Conservation (phyloP, 2,329 filamentous ascomycete genomes). For the Macrophomina pseudophaseolina region DNA sequence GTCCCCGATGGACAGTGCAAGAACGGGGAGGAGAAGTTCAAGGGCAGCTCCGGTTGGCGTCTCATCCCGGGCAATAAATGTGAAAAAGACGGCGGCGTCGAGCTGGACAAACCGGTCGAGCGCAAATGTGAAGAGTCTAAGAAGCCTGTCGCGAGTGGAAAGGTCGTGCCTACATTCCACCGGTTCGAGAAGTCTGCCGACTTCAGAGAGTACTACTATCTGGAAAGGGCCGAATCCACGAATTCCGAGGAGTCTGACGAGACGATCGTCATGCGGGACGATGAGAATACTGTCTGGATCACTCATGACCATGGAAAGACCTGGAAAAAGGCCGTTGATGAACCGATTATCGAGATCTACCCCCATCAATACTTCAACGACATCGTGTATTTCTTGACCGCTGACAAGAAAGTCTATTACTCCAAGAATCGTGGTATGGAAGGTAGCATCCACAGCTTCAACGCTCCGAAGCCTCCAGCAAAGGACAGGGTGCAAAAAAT, state of each 20-base stretch:
- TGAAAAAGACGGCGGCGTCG: conserved; percentile 42
- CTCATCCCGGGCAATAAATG: conserved; percentile 74
- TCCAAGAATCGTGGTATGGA: conserved; percentile 73
- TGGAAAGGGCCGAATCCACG: conserved; percentile 71
- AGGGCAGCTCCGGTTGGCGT: conserved; percentile 87
- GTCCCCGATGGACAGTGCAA: conserved; percentile 77
- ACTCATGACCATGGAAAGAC: conserved; percentile 86
- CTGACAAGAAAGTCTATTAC: conserved; percentile 72
- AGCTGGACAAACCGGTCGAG: conserved; percentile 62
- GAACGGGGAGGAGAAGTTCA: conserved; percentile 73
- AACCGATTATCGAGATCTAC: conserved; percentile 72
- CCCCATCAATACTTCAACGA: conserved; percentile 84
- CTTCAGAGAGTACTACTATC: conserved; percentile 70
- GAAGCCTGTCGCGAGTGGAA: conserved; percentile 65
- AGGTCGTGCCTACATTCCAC: conserved; percentile 66
- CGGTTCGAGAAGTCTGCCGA: conserved; percentile 63
- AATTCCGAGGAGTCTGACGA: conserved; percentile 69
- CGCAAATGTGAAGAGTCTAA: conserved; percentile 71
- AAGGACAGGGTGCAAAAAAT: conserved; percentile 59
- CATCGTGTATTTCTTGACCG: conserved; percentile 83
- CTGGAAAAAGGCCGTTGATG: conserved; percentile 76
- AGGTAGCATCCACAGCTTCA: conserved; percentile 72
- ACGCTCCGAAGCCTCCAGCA: conserved; percentile 68
- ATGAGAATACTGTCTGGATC: conserved; percentile 68
- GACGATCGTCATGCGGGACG: conserved; percentile 68